phyloP scores from a whole-genome alignment of 225 moss, liverwort and hornwort genomes.

The Physcomitrium patens region DNA sequence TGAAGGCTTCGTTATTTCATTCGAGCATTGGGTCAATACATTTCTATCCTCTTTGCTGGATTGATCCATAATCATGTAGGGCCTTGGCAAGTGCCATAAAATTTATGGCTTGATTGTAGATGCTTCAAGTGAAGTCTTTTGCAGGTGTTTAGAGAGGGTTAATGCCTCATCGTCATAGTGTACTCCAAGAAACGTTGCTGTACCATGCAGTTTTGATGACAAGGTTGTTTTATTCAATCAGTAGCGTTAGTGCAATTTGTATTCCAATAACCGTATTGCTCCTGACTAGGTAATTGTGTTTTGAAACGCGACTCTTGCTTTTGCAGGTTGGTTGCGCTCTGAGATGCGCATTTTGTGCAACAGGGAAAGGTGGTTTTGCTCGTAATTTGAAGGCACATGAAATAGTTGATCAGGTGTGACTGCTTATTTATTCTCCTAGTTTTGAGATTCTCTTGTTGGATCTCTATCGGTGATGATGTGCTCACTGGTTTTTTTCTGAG shows the following conservation, averaged over 20 bases:
- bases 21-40: neutral
- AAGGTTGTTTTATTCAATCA: neutral
- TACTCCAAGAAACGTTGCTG: neutral
- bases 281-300: conserved; percentile 12
- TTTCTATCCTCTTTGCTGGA: conserved; percentile 18
- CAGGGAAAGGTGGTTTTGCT: conserved; percentile 96
- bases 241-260: neutral
- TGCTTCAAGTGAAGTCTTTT: neutral
- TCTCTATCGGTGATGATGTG: conserved; percentile 6
- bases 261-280: neutral
- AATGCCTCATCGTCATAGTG: neutral
- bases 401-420: conserved; percentile 90
- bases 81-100: conserved; percentile 4
- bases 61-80: neutral
- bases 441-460: neutral
- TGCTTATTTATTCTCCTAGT: conserved; percentile 22
- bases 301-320: conserved; percentile 13
- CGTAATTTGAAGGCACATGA: conserved; percentile 92
- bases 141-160: neutral
- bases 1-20: conserved; percentile 9
- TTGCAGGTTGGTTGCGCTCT: conserved; percentile 95
- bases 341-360: conserved; percentile 94
- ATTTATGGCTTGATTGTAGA: neutral
- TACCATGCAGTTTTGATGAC: neutral
- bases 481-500: neutral